A percentile compares a stretch with the other conserved stretches of the same genome.
These are phyloP conservation scores for Exsudoporus floridanus DNA, from an alignment of 1,284 basidiomycete species.

Conservation along the genomic window DNA sequence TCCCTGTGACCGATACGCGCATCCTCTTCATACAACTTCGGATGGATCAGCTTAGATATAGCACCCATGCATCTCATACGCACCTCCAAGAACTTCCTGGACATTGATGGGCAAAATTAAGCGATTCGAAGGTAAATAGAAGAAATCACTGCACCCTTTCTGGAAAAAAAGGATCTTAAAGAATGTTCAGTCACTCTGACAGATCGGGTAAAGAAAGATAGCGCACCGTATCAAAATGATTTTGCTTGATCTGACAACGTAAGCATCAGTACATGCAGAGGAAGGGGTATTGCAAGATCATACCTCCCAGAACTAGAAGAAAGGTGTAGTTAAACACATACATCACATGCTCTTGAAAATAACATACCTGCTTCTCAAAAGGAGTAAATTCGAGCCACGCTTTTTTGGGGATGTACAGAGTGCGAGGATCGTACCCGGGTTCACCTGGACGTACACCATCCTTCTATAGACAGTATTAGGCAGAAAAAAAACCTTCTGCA, in stretches of 20 bases:
- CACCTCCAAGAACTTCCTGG: slow-evolving; percentile 70
- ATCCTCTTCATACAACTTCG: slow-evolving; percentile 91
- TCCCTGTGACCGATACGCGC: slow-evolving; percentile 87
- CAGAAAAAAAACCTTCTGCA: not conserved
- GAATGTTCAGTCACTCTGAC: slow-evolving; percentile 10
- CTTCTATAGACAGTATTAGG: slow-evolving; percentile 53
- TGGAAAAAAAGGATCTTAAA: slow-evolving; percentile 91
- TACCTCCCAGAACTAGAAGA: slow-evolving; percentile 86
- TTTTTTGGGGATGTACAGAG: slow-evolving; percentile 77
- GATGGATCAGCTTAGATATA: slow-evolving; percentile 27
- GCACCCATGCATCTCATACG: not conserved
- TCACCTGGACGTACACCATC: slow-evolving; percentile 79
- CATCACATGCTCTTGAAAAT: not conserved
- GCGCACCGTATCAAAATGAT: slow-evolving; percentile 83
- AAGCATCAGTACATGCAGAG: not conserved
- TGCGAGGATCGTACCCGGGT: slow-evolving; percentile 91
- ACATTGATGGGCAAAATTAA: not conserved
- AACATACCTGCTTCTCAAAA: slow-evolving; percentile 85
- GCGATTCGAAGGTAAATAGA: not conserved
- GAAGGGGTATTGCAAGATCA: slow-evolving; percentile 11
- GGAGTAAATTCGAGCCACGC: slow-evolving; percentile 89
- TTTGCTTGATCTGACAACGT: slow-evolving; percentile 76
- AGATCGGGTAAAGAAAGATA: not conserved
- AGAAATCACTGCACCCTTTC: slow-evolving; percentile 67
- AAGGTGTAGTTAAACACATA: not conserved